A percentile compares a stretch with the other conserved stretches of the same genome.
Evolutionary conservation across 2,329 filamentous ascomycete species (phyloP).

Genomic region (Botrytis cinerea): DNA sequence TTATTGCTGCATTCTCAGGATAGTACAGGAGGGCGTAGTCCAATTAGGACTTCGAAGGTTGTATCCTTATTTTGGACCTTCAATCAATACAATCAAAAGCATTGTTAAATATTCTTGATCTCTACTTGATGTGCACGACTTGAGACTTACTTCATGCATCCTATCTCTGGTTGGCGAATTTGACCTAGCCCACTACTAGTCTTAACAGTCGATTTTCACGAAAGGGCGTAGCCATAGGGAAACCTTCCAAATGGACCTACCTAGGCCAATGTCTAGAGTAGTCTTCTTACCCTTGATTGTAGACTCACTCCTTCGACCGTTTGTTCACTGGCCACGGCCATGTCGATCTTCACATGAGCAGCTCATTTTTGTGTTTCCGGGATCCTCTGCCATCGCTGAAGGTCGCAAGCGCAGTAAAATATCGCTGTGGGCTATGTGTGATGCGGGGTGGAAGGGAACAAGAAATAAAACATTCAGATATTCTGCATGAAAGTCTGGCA

Average conservation of each 20-base stretch:
- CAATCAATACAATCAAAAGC: not conserved
- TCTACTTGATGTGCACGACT: not conserved
- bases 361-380: not conserved
- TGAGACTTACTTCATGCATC: not conserved
- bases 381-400: not conserved
- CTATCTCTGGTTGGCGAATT: not conserved
- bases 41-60: not conserved
- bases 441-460: not conserved
- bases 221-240: not conserved
- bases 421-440: not conserved
- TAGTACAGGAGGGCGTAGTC: conserved; percentile 7
- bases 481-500: not conserved
- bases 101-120: not conserved
- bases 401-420: not conserved
- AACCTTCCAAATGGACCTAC: not conserved
- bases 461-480: not conserved
- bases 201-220: not conserved
- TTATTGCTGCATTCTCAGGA: conserved; percentile 14
- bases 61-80: conserved; percentile 13
- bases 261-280: not conserved
- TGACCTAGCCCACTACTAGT: not conserved
- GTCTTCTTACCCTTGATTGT: not conserved
- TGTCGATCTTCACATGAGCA: not conserved
- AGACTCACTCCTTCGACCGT: not conserved
- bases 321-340: not conserved